Evolutionary conservation across 2,329 filamentous ascomycete genomes (phyloP).

Genomic region (Epichloe sylvatica): DNA sequence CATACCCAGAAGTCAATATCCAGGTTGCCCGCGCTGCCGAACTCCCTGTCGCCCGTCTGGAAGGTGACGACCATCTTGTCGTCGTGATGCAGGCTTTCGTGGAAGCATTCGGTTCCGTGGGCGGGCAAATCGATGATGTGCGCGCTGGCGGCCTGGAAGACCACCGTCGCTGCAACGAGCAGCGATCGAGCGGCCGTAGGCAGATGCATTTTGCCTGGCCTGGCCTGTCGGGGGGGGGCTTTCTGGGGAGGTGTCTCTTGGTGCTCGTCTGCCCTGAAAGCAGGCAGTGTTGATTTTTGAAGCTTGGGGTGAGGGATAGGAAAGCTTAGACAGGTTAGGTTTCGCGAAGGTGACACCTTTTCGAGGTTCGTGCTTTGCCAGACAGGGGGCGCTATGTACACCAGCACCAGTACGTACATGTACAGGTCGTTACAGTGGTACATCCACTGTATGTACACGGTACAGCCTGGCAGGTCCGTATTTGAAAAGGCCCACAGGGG

Average conservation of each 20-base stretch:
- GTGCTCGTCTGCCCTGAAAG: too few species aligned
- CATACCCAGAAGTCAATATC: conserved; percentile 97
- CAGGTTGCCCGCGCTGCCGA: conserved; percentile 83
- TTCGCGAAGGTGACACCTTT: conserved; percentile 5
- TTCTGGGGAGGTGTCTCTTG: too few species aligned
- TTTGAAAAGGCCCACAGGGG: too few species aligned
- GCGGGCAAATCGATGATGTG: conserved; percentile 95
- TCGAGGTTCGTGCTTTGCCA: too few species aligned
- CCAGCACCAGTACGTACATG: too few species aligned
- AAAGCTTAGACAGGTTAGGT: background rate
- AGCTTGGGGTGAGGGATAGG: background rate
- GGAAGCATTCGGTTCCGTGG: conserved; percentile 94
- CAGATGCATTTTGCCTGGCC: conserved; percentile 14
- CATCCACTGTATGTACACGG: too few species aligned
- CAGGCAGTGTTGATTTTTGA: too few species aligned
- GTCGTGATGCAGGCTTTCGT: conserved; percentile 81
- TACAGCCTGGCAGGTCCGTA: too few species aligned
- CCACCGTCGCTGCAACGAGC: conserved; percentile 24
- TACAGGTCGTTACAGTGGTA: background rate
- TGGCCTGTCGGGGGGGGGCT: too few species aligned
- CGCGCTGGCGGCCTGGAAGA: conserved; percentile 49
- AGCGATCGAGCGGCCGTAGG: conserved; percentile 27
- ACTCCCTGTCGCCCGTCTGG: conserved; percentile 94
- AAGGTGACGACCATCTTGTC: conserved; percentile 98
- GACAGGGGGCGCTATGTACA: background rate